These are phyloP conservation scores for Aspergillus luchuensis DNA, from an alignment of 2,329 filamentous ascomycete species.

Conservation along the genomic window DNA sequence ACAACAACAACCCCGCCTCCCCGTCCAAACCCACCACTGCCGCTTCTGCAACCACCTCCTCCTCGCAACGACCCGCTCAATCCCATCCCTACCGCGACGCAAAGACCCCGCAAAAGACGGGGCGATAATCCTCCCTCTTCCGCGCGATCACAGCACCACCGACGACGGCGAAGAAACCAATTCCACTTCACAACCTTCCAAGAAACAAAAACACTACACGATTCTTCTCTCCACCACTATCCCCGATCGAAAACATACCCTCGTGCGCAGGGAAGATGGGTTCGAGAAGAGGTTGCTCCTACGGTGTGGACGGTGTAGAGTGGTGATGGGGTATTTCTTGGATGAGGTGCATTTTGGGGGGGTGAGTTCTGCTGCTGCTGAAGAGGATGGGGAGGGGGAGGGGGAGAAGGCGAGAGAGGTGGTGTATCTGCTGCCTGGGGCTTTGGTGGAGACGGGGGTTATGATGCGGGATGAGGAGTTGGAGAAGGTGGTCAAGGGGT, in stretches of 20 bases:
- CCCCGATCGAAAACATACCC: slow-evolving; percentile 51
- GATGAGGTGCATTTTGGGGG: slow-evolving; percentile 52
- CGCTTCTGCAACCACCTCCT: slow-evolving; percentile 65
- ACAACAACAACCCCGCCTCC: slow-evolving; percentile 18
- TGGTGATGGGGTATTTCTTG: slow-evolving; percentile 65
- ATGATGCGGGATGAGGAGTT: slow-evolving; percentile 49
- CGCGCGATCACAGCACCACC: not conserved
- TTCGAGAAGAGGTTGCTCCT: slow-evolving; percentile 67
- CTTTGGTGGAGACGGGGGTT: slow-evolving; percentile 59
- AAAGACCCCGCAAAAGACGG: slow-evolving; percentile 52
- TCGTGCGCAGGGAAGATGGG: slow-evolving; percentile 61
- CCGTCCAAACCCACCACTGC: slow-evolving; percentile 61
- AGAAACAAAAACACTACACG: slow-evolving; percentile 42
- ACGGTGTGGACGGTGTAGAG: slow-evolving; percentile 62
- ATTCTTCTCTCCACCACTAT: slow-evolving; percentile 55
- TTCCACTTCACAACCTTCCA: too few species aligned
- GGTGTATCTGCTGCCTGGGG: slow-evolving; percentile 63
- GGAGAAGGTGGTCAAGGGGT: slow-evolving; percentile 33
- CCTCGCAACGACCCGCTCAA: slow-evolving; percentile 59
- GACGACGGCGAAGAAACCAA: not conserved
- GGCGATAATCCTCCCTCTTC: slow-evolving; percentile 58
- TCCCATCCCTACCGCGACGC: slow-evolving; percentile 57
- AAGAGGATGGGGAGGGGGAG: slow-evolving; percentile 18
- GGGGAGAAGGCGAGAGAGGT: slow-evolving; percentile 44
- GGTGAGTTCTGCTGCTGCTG: not conserved